phyloP scores from a whole-genome alignment of 2,329 filamentous ascomycete genomes.

The Monosporascus sp. region DNA sequence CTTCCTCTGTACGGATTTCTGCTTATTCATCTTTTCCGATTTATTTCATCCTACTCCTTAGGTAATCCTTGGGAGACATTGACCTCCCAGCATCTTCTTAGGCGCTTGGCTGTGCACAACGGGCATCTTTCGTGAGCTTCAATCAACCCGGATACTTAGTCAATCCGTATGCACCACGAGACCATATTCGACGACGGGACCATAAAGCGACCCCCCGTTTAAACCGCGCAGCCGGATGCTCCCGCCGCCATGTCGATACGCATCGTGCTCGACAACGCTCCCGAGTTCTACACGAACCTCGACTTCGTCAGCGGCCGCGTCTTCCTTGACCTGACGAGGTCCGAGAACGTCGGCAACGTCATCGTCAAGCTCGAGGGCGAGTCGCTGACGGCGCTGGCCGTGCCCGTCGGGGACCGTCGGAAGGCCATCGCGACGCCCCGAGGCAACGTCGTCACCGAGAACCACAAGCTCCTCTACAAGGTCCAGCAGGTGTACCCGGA shows the following conservation, averaged over 20 bases:
- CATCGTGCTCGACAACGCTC: slow-evolving; percentile 60
- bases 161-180: too few species aligned
- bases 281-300: slow-evolving; percentile 74
- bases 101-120: too few species aligned
- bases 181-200: not conserved
- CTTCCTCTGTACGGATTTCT: too few species aligned
- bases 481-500: slow-evolving; percentile 68
- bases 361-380: slow-evolving; percentile 82
- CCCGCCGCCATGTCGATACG: slow-evolving; percentile 55
- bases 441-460: slow-evolving; percentile 47
- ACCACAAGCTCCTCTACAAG: slow-evolving; percentile 71
- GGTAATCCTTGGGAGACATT: too few species aligned
- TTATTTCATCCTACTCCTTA: too few species aligned
- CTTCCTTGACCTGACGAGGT: slow-evolving; percentile 52
- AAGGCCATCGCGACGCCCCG: slow-evolving; percentile 26
- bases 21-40: too few species aligned
- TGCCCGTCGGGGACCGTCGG: slow-evolving; percentile 41
- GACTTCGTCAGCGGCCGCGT: slow-evolving; percentile 64
- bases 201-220: not conserved
- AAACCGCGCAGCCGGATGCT: not conserved
- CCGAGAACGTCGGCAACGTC: slow-evolving; percentile 67
- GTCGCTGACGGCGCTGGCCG: slow-evolving; percentile 59
- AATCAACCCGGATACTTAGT: too few species aligned
- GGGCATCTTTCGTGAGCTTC: too few species aligned
- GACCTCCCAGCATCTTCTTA: too few species aligned